Base-by-base conservation (phyloP, 306 rosid genomes). In the Inga leiocalycina region DNA sequence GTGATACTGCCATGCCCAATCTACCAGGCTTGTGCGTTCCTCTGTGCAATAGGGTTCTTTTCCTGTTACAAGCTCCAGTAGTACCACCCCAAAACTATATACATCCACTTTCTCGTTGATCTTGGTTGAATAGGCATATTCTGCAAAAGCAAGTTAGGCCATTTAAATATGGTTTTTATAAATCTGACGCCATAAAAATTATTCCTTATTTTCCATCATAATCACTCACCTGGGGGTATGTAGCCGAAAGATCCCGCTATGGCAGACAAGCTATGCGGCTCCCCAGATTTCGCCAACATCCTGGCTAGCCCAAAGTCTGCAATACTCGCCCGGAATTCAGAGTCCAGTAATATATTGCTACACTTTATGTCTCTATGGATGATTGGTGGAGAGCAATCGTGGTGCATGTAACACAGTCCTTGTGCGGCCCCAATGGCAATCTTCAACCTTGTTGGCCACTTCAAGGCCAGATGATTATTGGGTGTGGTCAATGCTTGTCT, bases 231-330 rank as follows among this genome's bases (percentile, higher is more conserved):
- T 54, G 98, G 99, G 70, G 99, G 95, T 3, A 94, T 89, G 84
- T 94, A 96, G 39, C 99, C 99, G 10, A 89, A 88, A 48, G 99
- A 86, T 71, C 99, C 99, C 22, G 97, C 99, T 83, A 96, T 56
- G 75, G 75, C 80, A 13, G 97, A 89, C 75, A 90, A 79, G 2
- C 90, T 82, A 77, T 85, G 81, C 30, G 75, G 82, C 68, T 89
- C 93, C 56, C 91, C 97, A 15, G 81, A 82, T 85, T 88, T 89
- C 24, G 77, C 82, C 84, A 92, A 79, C 52, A 91, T 85, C 91
- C 84, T 96, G 57, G 99, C 99, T 2, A 96, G 83, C 20, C 99
- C 99, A 82, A 96, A 96, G 88, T 96, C 99, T 80, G 99, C 99
- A 68, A 96, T 84, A 14, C 86, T 82, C 32, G 99, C 97, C 76